These are phyloP conservation scores for Byssothecium circinans DNA, from an alignment of 2,329 filamentous ascomycete genomes.

Conservation along the genomic window DNA sequence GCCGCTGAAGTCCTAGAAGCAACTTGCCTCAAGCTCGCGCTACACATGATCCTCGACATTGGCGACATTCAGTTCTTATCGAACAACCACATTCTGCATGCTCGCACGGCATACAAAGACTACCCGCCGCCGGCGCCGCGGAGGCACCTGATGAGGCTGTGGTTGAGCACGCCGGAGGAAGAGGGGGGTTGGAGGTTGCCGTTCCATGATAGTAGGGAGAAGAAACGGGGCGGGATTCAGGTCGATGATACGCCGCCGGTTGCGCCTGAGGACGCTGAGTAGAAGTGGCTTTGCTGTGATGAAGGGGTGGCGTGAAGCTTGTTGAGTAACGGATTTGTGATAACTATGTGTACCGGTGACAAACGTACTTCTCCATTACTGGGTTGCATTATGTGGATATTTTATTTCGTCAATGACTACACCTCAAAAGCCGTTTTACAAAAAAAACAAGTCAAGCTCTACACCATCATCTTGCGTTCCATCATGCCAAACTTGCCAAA, in stretches of 20 bases:
- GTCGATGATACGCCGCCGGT: constrained; percentile 77
- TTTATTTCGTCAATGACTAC: too few species aligned
- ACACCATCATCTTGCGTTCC: too few species aligned
- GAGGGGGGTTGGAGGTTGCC: constrained; percentile 87
- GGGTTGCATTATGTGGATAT: too few species aligned
- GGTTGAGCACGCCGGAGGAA: constrained; percentile 77
- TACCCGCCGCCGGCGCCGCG: constrained; percentile 68
- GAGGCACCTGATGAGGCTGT: constrained; percentile 79
- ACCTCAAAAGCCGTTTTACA: too few species aligned
- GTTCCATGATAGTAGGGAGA: constrained; percentile 77
- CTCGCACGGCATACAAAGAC: constrained; percentile 77
- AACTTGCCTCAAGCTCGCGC: constrained; percentile 69
- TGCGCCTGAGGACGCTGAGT: constrained; percentile 77
- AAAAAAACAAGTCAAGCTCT: too few species aligned
- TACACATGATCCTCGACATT: constrained; percentile 85
- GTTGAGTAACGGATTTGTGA: too few species aligned
- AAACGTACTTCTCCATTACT: too few species aligned
- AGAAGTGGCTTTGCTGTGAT: too few species aligned
- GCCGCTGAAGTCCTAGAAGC: constrained; percentile 73
- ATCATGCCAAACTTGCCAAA: too few species aligned
- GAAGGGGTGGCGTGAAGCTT: too few species aligned
- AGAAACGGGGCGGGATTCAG: constrained; percentile 87
- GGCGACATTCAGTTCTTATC: constrained; percentile 87
- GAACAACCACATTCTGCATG: constrained; percentile 80
- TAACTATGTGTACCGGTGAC: too few species aligned